phyloP scores from a whole-genome alignment of 139 green algal species.

The Trebouxia sp. region DNA sequence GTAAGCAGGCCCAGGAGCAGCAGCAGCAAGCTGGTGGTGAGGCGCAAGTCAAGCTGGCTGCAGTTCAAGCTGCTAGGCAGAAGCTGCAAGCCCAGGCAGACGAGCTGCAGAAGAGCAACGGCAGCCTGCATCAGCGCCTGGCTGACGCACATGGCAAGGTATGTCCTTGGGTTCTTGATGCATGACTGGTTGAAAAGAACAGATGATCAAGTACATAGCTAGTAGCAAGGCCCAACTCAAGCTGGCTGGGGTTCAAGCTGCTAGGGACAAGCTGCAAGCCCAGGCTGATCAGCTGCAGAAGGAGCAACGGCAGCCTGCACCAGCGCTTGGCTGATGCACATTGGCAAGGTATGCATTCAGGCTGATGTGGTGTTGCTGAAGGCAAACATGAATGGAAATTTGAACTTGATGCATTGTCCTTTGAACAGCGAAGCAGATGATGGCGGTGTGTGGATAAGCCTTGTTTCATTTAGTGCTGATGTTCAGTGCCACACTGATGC shows the following conservation, averaged over 20 bases:
- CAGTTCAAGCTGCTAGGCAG: conserved; percentile 33
- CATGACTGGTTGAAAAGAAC: too few species aligned
- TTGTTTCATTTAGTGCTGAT: too few species aligned
- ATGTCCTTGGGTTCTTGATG: neutral
- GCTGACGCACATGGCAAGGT: conserved; percentile 6
- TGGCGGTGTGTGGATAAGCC: too few species aligned
- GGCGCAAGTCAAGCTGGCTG: conserved; percentile 34
- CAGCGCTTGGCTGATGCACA: conserved; percentile 22
- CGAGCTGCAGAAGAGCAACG: conserved; percentile 32
- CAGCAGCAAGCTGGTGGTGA: conserved; percentile 20
- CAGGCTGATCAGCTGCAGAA: neutral
- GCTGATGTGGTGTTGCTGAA: too few species aligned
- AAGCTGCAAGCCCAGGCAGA: conserved; percentile 24
- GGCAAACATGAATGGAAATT: too few species aligned
- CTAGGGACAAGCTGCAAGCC: conserved; percentile 37
- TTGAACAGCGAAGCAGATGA: too few species aligned
- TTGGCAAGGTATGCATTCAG: conserved; percentile 14
- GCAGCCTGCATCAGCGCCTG: conserved; percentile 37
- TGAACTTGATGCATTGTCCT: too few species aligned
- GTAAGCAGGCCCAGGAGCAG: conserved; percentile 35
- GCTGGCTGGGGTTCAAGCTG: conserved; percentile 29
- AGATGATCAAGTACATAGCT: too few species aligned
- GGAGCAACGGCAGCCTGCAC: conserved; percentile 39
- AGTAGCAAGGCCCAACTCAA: conserved; percentile 31
- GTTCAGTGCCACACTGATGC: too few species aligned